Evolutionary conservation across 2,329 filamentous ascomycete genomes (phyloP).

Genomic region (Colletotrichum sojae): DNA sequence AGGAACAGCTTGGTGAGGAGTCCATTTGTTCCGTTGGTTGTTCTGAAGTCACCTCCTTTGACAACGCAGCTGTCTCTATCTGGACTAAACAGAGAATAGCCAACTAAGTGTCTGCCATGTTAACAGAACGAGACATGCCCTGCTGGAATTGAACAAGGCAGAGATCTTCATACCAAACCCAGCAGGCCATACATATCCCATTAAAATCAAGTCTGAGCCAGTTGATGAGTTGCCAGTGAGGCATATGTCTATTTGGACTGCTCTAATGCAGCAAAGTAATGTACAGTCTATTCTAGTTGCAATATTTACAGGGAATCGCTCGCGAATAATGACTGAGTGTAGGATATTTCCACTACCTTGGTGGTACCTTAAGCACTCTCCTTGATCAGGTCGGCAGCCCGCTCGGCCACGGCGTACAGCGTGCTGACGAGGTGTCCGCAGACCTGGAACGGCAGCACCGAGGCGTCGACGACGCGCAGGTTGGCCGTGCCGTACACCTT

Average conservation of each 20-base stretch:
- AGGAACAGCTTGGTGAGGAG: too few relatives aligned
- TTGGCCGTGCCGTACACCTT: conserved; percentile 66
- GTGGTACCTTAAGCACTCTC: not conserved
- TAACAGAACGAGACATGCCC: too few relatives aligned
- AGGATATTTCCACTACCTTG: too few relatives aligned
- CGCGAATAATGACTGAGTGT: not conserved
- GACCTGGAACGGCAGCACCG: conserved; percentile 63
- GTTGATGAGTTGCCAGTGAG: not conserved
- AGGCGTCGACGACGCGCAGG: conserved; percentile 65
- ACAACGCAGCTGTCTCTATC: too few relatives aligned
- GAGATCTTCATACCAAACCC: too few relatives aligned
- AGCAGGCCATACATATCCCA: too few relatives aligned
- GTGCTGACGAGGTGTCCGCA: conserved; percentile 65
- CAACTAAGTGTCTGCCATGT: too few relatives aligned
- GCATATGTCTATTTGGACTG: not conserved
- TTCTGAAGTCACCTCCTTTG: too few relatives aligned
- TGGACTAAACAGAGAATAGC: too few relatives aligned
- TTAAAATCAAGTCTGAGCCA: too few relatives aligned
- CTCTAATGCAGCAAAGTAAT: not conserved
- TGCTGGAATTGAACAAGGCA: too few relatives aligned
- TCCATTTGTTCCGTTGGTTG: too few relatives aligned
- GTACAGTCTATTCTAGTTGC: not conserved
- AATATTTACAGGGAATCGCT: not conserved
- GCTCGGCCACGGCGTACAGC: conserved; percentile 68
- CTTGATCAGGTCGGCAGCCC: conserved; percentile 52